phyloP scores from a whole-genome alignment of 2,329 filamentous ascomycete species.

The Fusarium burgessii region DNA sequence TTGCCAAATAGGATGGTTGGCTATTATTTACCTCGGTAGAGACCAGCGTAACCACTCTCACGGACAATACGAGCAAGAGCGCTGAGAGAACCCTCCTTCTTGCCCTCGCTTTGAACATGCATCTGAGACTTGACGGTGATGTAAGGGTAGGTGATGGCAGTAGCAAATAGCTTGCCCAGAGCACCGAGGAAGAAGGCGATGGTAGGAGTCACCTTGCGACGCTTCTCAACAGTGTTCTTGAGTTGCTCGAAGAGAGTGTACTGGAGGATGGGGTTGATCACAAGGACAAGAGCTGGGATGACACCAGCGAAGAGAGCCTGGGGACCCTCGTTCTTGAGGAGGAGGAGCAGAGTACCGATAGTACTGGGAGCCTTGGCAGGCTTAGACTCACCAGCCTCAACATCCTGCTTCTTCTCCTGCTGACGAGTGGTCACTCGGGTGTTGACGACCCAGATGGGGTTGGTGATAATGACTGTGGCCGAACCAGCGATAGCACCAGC shows the following conservation, averaged over 20 bases:
- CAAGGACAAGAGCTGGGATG: constrained; percentile 89
- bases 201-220: constrained; percentile 80
- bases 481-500: constrained; percentile 93
- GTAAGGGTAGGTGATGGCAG: constrained; percentile 95
- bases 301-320: constrained; percentile 91
- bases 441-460: constrained; percentile 99
- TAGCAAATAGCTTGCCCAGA: constrained; percentile 93
- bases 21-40: constrained; percentile 83
- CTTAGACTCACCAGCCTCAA: constrained; percentile 54
- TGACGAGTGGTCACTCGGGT: constrained; percentile 96
- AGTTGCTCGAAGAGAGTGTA: constrained; percentile 99
- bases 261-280: constrained; percentile 98
- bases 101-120: constrained; percentile 86
- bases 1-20: background rate
- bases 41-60: constrained; percentile 90
- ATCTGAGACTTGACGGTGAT: constrained; percentile 99
- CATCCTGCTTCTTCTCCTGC: constrained; percentile 61
- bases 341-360: constrained; percentile 80
- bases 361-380: constrained; percentile 74
- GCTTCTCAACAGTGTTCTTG: constrained; percentile 87
- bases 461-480: constrained; percentile 94
- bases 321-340: constrained; percentile 87
- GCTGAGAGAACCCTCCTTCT: constrained; percentile 82
- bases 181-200: constrained; percentile 93
- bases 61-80: constrained; percentile 82